phyloP scores from a whole-genome alignment of 225 moss, liverwort and hornwort species.

The Pleurozium schreberi region DNA sequence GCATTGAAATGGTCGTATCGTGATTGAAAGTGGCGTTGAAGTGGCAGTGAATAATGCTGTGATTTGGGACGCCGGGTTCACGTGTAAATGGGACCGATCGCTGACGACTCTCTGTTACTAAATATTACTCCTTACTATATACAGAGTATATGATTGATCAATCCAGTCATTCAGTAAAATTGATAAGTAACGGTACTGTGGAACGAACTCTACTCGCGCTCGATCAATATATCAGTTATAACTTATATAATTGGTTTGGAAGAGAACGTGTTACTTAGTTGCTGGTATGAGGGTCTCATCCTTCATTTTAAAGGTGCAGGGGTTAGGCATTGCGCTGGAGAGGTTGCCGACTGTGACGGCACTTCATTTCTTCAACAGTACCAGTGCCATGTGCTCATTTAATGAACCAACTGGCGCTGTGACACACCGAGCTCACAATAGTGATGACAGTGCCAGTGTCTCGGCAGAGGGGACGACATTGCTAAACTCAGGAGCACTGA shows the following conservation, averaged over 20 bases:
- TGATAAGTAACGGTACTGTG: not conserved
- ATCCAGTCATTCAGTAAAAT: not conserved
- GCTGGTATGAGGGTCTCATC: not conserved
- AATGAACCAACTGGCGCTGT: not conserved
- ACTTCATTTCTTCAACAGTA: not conserved
- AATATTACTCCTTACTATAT: not conserved
- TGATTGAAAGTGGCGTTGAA: not conserved
- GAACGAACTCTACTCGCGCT: not conserved
- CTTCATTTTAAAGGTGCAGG: not conserved
- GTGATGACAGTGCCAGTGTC: not conserved
- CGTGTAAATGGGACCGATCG: not conserved
- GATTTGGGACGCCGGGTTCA: not conserved
- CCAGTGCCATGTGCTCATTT: slow-evolving; percentile 7
- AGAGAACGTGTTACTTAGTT: too few relatives aligned
- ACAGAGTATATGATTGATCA: not conserved
- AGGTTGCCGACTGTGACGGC: not conserved
- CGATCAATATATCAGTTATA: not conserved
- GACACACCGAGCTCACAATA: not conserved
- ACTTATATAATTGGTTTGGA: not conserved
- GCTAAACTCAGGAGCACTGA: not conserved
- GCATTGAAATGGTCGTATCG: not conserved
- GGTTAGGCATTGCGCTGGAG: not conserved
- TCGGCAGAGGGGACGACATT: not conserved
- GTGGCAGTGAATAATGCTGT: not conserved
- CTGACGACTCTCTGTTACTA: not conserved